Conservation (phyloP, 345 rosid genomes). For the Lumnitzera littorea region DNA sequence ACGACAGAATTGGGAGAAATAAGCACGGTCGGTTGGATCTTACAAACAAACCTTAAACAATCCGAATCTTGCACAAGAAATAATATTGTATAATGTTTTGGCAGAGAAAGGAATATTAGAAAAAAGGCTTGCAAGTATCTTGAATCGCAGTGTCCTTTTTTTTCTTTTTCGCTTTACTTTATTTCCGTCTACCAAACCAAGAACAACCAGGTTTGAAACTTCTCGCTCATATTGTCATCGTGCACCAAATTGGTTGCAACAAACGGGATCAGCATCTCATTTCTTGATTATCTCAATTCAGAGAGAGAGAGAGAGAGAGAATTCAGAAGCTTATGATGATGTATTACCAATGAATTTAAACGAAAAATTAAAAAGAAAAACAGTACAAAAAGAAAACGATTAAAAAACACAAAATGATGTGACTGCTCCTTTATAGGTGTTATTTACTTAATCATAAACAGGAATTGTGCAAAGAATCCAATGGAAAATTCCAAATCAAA, state of each 20-base stretch:
- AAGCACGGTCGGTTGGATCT: too few relatives aligned
- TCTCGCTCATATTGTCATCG: slow-evolving; percentile 8
- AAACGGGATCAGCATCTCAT: slow-evolving; percentile 13
- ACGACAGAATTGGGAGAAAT: too few relatives aligned
- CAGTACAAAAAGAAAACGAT: slow-evolving; percentile 5
- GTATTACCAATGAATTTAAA: slow-evolving; percentile 6
- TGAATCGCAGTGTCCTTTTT: not conserved
- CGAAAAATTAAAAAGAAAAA: not conserved
- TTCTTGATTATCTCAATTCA: slow-evolving; percentile 2
- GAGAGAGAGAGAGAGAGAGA: slow-evolving; percentile 5
- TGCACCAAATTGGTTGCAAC: slow-evolving; percentile 20
- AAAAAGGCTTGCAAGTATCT: not conserved
- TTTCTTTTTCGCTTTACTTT: too few relatives aligned
- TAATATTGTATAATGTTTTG: not conserved
- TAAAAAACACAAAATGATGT: slow-evolving; percentile 10
- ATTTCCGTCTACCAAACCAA: slow-evolving; percentile 13
- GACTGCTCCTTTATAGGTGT: slow-evolving; percentile 5
- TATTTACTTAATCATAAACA: not conserved
- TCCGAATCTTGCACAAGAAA: not conserved
- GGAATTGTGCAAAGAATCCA: not conserved
- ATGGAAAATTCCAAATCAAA: not conserved
- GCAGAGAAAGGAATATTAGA: too few relatives aligned
- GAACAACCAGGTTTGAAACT: slow-evolving; percentile 12
- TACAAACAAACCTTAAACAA: not conserved
- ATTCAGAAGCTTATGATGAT: not conserved